phyloP scores from a whole-genome alignment of 768 basidiomycete genomes.

The Mycena haematopus region DNA sequence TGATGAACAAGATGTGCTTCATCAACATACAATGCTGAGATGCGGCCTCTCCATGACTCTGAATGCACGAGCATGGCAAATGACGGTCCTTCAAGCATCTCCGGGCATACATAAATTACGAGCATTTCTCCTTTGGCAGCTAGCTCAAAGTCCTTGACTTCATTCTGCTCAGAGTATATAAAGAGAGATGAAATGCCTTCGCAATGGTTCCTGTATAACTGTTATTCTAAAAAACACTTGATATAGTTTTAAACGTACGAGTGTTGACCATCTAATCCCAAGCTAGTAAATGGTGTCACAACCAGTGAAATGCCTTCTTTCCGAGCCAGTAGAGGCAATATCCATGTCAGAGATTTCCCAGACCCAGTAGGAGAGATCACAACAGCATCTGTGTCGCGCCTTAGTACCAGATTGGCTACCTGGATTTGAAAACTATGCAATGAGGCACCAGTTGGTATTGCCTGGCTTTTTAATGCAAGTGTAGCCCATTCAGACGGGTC shows the following conservation, averaged over 20 bases:
- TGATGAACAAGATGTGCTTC: constrained; percentile 32
- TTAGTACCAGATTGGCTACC: constrained; percentile 28
- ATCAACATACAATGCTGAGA: constrained; percentile 34
- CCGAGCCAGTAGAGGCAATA: constrained; percentile 31
- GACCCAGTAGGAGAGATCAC: constrained; percentile 33
- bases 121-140: constrained; percentile 22
- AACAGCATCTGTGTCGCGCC: constrained; percentile 24
- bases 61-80: constrained; percentile 31
- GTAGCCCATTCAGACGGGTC: constrained; percentile 5
- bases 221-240: not conserved
- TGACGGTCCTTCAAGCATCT: constrained; percentile 36
- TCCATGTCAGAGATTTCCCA: constrained; percentile 33
- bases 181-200: constrained; percentile 9
- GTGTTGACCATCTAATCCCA: constrained; percentile 32
- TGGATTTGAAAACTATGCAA: constrained; percentile 28
- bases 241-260: constrained; percentile 9
- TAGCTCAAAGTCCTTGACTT: constrained; percentile 9
- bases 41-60: constrained; percentile 20
- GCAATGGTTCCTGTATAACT: constrained; percentile 5
- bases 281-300: constrained; percentile 33
- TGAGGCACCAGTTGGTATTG: not conserved
- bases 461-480: not conserved
- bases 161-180: constrained; percentile 26
- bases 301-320: constrained; percentile 31
- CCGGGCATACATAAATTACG: constrained; percentile 33